Conservation (phyloP, 306 rosid species). For the Dryas octopetala region DNA sequence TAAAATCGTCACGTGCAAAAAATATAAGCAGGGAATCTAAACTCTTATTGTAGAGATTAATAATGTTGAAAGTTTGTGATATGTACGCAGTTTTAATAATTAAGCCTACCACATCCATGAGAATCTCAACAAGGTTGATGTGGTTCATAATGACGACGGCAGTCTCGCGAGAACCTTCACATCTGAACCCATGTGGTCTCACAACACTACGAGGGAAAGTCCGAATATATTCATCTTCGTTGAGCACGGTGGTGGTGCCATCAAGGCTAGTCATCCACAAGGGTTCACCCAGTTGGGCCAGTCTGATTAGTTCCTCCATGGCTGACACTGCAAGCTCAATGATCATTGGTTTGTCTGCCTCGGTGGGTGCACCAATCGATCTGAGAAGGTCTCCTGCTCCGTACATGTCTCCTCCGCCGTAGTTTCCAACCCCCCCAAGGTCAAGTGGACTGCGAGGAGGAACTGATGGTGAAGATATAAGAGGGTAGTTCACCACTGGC, state of each 20-base stretch:
- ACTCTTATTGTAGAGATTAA: too few relatives aligned
- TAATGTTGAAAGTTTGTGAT: too few relatives aligned
- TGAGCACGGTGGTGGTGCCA: constrained; percentile 49
- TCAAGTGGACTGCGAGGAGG: constrained; percentile 67
- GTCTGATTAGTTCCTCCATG: constrained; percentile 80
- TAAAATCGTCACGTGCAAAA: too few relatives aligned
- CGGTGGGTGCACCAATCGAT: constrained; percentile 64
- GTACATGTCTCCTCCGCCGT: constrained; percentile 63
- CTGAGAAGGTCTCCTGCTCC: constrained; percentile 70
- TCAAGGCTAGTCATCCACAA: constrained; percentile 82
- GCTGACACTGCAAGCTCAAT: constrained; percentile 96
- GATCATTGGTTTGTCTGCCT: constrained; percentile 83
- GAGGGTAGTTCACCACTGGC: constrained; percentile 78
- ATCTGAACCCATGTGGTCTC: constrained; percentile 63
- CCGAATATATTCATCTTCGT: constrained; percentile 78
- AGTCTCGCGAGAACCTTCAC: constrained; percentile 83
- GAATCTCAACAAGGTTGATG: constrained; percentile 84
- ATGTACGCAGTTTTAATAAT: neutral
- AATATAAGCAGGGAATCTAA: too few relatives aligned
- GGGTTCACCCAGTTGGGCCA: constrained; percentile 94
- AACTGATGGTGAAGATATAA: constrained; percentile 54
- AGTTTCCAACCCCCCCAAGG: constrained; percentile 53
- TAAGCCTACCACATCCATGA: constrained; percentile 80
- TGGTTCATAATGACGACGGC: constrained; percentile 86
- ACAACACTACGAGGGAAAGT: constrained; percentile 84